Base-by-base conservation (phyloP, 2,329 filamentous ascomycete species). In the Dactylonectria macrodidyma region DNA sequence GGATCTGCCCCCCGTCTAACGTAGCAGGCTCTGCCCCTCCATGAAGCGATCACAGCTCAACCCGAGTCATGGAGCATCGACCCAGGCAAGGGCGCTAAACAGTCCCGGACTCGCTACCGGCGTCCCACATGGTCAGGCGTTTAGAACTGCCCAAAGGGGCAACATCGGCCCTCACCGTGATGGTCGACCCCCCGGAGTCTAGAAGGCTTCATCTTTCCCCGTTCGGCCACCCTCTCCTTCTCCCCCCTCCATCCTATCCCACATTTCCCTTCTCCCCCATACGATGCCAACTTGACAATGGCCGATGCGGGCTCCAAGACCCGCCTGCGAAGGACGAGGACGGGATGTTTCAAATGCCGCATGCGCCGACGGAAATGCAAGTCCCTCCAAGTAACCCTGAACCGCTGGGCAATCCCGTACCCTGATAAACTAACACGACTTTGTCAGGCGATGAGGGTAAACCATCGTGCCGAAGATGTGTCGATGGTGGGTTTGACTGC, bases 261-360 rank as follows among this genome's bases (percentile, higher is more conserved):
- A 46, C 34, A 38, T 60, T 64, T 58, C 47, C 26, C 26, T 33
- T 19, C n/a, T 50, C 48, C 60, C 56, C 59, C 50, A 52, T 52
- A 59, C 58, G 22, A 46, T 62, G 60, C 58, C 34, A 55, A 33
- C 50, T 52, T 44, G 50, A 57, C 33, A 33, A 73, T 76, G 68
- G 46, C 63, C 19, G 73, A 71, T 60, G 55, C 62, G 47, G 61
- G 57, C 22, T 64, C 65, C 44, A 75, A 76, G 71, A 71, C 71
- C 69, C 66, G 69, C 75, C 62, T 75, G 52, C 77, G 73, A 65
- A 78, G 79, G 65, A 78, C 78, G 56, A 75, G 84, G 58, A 84
- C 84, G 1, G 84, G 85, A 14, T 87, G 84, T 75, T 77, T 85
- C 69, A 84, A 84, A 61, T 87, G 85, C 78, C 82, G 85, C 36